phyloP scores from a whole-genome alignment of 257 asterid genomes.

The Capsicum rhomboideum region DNA sequence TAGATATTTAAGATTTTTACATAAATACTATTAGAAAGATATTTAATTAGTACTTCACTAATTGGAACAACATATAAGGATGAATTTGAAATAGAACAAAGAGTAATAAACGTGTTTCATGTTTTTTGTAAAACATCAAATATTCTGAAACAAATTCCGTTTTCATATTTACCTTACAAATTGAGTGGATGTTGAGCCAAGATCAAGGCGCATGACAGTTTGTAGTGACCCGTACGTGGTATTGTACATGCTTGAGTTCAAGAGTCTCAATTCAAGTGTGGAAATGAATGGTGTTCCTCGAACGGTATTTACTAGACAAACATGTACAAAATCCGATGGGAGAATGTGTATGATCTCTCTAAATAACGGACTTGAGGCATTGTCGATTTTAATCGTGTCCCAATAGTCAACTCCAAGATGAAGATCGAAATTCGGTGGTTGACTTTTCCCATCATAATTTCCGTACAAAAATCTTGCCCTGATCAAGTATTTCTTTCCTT shows the following conservation, averaged over 20 bases:
- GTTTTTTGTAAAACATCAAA: no score
- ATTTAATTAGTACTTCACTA: no score
- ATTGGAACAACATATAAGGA: no score
- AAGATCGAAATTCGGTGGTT: conserved; percentile 3
- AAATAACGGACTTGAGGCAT: neutral
- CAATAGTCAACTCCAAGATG: conserved; percentile 8
- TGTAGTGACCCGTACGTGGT: neutral
- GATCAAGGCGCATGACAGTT: neutral
- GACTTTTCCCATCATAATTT: conserved; percentile 2
- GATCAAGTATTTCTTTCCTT: conserved; percentile 8
- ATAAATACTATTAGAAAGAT: no score
- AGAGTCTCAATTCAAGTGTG: conserved; percentile 16
- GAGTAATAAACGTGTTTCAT: no score
- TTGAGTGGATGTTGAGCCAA: neutral
- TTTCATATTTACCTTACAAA: neutral
- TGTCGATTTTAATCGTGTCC: neutral
- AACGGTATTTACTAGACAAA: conserved; percentile 23
- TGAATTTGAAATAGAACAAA: no score
- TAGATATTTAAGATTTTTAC: no score
- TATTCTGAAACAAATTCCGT: no score
- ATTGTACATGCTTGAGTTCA: neutral
- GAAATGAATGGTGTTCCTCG: conserved; percentile 31
- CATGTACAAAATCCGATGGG: conserved; percentile 16
- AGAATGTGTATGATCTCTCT: conserved; percentile 24
- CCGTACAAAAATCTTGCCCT: conserved; percentile 12